Base-by-base conservation (phyloP, 345 rosid genomes). In the Populus simonii region DNA sequence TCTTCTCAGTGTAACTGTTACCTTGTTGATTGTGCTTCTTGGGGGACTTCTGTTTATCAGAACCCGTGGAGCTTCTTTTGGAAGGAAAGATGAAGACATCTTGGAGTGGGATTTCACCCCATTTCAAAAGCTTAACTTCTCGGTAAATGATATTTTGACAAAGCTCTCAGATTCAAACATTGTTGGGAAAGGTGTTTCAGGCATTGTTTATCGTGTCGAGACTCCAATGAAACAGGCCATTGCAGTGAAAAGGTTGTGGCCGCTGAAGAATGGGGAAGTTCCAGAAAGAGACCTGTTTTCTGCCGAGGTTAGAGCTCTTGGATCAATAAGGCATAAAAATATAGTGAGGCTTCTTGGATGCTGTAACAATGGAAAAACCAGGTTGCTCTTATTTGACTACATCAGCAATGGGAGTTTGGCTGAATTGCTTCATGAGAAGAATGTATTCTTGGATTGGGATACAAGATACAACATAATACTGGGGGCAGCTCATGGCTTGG, bases 181-280 rank as follows among this genome's bases (percentile, higher is more conserved):
- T 63, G 63, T 91, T 7, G 96, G 96, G 29, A 87, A 84, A 75
- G 96, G 96, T 73, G 76, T 88, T 81, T 89, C 96, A 0, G 96
- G 96, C 18, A 78, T 87, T 84, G 95, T 89, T 66, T 91, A 89
- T 73, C 90, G 90, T 3, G 93, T 89, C 6, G 90, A 87, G 74
- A 84, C 88, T 62, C 85, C 91, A 3, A 41, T 82, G 8, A 83
- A 84, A 76, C 91, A 89, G 81, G 82, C 86, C 20, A 78, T 91
- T 45, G 93, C 96, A 31, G 96, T 89, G 81, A 91, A 91, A 85
- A 91, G 88, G 84, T 86, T 91, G 33, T 89, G 92, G 93, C 92
- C 93, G 17, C 20, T 79, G 35, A 88, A 84, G 72, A 86, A 85
- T 3, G 83, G 87, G 18, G 92, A 87, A 83, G 43, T 31, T 57